Evolutionary conservation across 805 yeast species (phyloP).

Genomic region (Candida ulmi): DNA sequence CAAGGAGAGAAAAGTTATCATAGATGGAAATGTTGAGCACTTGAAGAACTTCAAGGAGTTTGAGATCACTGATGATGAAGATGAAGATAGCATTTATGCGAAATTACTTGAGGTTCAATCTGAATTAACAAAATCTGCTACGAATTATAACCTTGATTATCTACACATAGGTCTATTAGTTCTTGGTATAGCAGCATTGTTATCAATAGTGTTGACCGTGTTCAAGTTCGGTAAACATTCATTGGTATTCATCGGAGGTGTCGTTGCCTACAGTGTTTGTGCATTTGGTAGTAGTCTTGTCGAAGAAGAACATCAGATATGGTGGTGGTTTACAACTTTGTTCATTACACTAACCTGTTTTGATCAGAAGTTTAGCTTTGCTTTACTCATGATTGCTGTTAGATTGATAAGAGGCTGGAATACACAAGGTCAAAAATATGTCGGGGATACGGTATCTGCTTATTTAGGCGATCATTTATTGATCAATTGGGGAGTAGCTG

Average conservation of each 20-base stretch:
- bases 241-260: slow-evolving; percentile 16
- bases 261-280: slow-evolving; percentile 41
- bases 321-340: slow-evolving; percentile 68
- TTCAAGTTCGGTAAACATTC: slow-evolving; percentile 4
- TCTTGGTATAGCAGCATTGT: slow-evolving; percentile 15
- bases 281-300: slow-evolving; percentile 85
- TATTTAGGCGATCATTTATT: slow-evolving; percentile 30
- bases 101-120: slow-evolving; percentile 35
- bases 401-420: slow-evolving; percentile 79
- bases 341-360: slow-evolving; percentile 14
- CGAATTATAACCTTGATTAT: slow-evolving; percentile 60
- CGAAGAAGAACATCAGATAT: slow-evolving; percentile 93
- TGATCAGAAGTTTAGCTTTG: slow-evolving; percentile 4
- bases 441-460: slow-evolving; percentile 42
- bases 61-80: slow-evolving; percentile 17
- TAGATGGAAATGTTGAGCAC: slow-evolving; percentile 56
- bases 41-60: slow-evolving; percentile 42
- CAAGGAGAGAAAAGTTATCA: slow-evolving; percentile 28
- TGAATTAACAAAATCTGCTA: slow-evolving; percentile 51
- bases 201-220: slow-evolving; percentile 4
- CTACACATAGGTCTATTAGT: slow-evolving; percentile 29
- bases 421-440: slow-evolving; percentile 82
- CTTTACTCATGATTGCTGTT: slow-evolving; percentile 26
- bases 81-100: slow-evolving; percentile 11
- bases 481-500: slow-evolving; percentile 44